Conservation (phyloP, 108 stramenopile species). For the Aurantiochytrium sp. region DNA sequence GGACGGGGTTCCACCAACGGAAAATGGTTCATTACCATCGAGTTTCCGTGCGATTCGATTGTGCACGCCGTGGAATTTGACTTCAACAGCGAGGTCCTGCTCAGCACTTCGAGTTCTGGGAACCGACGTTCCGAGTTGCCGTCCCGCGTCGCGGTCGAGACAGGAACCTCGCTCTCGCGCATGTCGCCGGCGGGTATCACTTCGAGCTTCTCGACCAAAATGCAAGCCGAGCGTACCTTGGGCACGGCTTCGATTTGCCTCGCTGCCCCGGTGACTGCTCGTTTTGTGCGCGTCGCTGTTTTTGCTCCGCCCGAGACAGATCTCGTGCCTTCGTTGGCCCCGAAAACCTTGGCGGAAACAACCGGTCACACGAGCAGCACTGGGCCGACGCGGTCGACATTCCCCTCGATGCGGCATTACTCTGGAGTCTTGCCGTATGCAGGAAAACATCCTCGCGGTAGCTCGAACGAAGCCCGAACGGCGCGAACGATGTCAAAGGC, state of each 20-base stretch:
- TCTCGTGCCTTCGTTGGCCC: neutral
- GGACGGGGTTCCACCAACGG: neutral
- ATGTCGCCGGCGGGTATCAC: neutral
- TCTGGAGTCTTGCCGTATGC: neutral
- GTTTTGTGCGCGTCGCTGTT: neutral
- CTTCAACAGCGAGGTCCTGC: neutral
- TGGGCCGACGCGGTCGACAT: neutral
- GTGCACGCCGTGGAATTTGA: neutral
- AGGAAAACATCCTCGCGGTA: neutral
- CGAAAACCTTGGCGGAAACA: neutral
- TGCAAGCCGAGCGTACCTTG: neutral
- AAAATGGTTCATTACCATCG: neutral
- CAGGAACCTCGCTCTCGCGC: neutral
- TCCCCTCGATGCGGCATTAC: too few relatives aligned
- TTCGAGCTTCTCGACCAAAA: neutral
- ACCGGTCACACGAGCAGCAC: neutral
- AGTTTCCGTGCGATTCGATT: neutral
- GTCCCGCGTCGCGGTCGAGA: neutral
- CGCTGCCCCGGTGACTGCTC: neutral
- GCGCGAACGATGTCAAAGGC: neutral
- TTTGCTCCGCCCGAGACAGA: neutral
- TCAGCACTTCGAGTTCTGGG: neutral
- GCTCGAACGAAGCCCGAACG: neutral
- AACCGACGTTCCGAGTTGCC: neutral
- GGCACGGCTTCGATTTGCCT: neutral